Conservation (phyloP, 108 stramenopile species). For the Parietichytrium sp. region DNA sequence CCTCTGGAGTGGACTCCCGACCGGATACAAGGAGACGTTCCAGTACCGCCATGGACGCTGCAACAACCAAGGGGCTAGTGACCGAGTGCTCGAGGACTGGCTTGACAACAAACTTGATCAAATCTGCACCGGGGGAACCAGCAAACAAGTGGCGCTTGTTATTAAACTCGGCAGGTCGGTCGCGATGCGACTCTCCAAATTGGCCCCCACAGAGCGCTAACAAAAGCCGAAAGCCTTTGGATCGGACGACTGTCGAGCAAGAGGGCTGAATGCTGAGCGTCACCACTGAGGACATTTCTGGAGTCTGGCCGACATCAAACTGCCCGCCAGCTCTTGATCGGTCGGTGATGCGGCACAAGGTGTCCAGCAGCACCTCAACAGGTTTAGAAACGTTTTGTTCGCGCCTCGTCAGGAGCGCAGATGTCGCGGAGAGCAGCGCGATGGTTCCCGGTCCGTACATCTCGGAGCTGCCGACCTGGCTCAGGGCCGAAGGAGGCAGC, state of each 20-base stretch:
- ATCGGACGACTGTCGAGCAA: neutral
- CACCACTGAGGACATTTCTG: neutral
- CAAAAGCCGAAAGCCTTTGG: neutral
- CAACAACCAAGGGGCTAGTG: no score
- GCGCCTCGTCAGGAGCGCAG: neutral
- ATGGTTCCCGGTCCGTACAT: neutral
- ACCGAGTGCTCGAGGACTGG: no score
- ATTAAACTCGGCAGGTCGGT: neutral
- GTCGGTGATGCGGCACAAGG: neutral
- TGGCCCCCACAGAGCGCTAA: neutral
- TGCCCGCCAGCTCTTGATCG: neutral
- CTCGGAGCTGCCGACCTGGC: neutral
- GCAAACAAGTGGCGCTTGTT: no score
- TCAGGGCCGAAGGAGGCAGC: neutral
- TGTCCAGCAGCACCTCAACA: neutral
- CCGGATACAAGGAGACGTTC: neutral
- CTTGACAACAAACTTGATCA: no score
- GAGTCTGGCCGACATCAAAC: neutral
- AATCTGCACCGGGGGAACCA: no score
- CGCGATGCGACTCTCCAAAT: neutral
- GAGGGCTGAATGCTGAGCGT: neutral
- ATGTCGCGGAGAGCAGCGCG: neutral
- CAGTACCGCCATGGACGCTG: neutral
- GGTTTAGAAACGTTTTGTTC: neutral
- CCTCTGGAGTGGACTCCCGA: constrained; percentile 28